Evolutionary conservation across 768 basidiomycete species (phyloP).

Genomic region (Psilocybe subaeruginosa): DNA sequence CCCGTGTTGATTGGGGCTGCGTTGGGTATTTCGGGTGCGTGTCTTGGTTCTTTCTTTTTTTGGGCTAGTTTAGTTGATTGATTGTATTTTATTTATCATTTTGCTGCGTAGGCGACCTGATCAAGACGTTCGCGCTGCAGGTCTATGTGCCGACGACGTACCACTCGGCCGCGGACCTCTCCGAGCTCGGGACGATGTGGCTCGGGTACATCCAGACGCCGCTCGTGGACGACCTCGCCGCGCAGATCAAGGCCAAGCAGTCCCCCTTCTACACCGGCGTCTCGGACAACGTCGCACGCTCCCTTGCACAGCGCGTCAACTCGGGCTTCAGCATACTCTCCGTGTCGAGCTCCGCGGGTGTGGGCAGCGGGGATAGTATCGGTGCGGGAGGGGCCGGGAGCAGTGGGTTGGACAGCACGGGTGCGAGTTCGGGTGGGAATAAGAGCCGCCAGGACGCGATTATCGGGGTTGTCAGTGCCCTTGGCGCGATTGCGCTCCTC

Average conservation of each 20-base stretch:
- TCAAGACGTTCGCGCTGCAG: constrained; percentile 58
- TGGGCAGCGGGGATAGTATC: constrained; percentile 3
- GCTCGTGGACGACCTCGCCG: constrained; percentile 61
- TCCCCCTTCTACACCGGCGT: constrained; percentile 69
- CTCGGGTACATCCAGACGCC: constrained; percentile 66
- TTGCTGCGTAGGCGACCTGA: constrained; percentile 26
- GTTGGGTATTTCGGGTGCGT: constrained; percentile 38
- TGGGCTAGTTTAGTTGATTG: not conserved
- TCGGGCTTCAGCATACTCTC: constrained; percentile 62
- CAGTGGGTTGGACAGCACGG: constrained; percentile 22
- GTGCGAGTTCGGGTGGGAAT: not conserved
- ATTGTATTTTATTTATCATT: constrained; percentile 4
- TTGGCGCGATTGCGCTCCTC: constrained; percentile 78
- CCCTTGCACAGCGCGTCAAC: constrained; percentile 72
- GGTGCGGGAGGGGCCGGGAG: constrained; percentile 23
- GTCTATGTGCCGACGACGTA: constrained; percentile 71
- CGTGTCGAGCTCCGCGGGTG: constrained; percentile 30
- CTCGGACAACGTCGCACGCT: constrained; percentile 42
- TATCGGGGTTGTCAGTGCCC: constrained; percentile 85
- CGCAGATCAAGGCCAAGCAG: constrained; percentile 59
- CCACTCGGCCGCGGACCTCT: constrained; percentile 44
- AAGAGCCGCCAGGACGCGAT: constrained; percentile 74
- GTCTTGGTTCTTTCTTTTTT: not conserved
- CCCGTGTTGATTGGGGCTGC: constrained; percentile 46
- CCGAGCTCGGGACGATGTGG: constrained; percentile 67